phyloP scores from a whole-genome alignment of 306 rosid genomes.

The Lotus japonicus region DNA sequence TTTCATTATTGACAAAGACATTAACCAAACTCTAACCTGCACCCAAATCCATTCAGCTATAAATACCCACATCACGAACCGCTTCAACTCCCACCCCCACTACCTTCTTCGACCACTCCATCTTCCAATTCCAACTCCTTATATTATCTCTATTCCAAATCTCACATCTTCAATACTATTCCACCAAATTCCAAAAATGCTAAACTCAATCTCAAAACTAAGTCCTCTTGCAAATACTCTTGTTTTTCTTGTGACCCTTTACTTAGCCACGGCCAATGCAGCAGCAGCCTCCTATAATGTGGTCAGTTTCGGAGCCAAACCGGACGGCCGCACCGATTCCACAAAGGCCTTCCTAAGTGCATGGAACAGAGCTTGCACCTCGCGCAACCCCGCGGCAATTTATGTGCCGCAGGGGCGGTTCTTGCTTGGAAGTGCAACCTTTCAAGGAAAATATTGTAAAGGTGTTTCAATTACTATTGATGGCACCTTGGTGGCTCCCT shows the following conservation, averaged over 20 bases:
- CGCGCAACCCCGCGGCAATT: not conserved
- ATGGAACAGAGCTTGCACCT: conserved; percentile 47
- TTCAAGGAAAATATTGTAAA: conserved; percentile 20
- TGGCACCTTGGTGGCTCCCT: conserved; percentile 44
- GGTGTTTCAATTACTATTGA: conserved; percentile 31
- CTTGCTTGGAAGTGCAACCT: conserved; percentile 11
- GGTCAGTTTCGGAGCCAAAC: conserved; percentile 39
- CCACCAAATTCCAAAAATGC: not conserved
- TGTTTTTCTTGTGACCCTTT: not conserved
- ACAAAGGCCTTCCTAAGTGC: conserved; percentile 38
- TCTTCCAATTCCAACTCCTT: not conserved
- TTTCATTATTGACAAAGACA: not conserved
- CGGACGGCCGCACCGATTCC: conserved; percentile 40
- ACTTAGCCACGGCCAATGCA: not conserved
- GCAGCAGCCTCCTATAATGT: conserved; percentile 24
- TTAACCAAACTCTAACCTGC: not conserved
- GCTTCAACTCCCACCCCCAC: conserved; percentile 12
- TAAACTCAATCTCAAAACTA: not conserved
- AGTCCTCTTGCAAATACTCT: not conserved
- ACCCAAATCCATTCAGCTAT: conserved; percentile 9
- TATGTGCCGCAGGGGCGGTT: conserved; percentile 43
- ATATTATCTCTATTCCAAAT: not conserved
- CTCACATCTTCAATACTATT: not conserved
- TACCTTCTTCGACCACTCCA: not conserved
- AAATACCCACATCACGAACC: conserved; percentile 26